A percentile compares a stretch with the other conserved stretches of the same genome.
phyloP scores from a whole-genome alignment of 768 basidiomycete genomes.

The Rhodotorula toruloides region DNA sequence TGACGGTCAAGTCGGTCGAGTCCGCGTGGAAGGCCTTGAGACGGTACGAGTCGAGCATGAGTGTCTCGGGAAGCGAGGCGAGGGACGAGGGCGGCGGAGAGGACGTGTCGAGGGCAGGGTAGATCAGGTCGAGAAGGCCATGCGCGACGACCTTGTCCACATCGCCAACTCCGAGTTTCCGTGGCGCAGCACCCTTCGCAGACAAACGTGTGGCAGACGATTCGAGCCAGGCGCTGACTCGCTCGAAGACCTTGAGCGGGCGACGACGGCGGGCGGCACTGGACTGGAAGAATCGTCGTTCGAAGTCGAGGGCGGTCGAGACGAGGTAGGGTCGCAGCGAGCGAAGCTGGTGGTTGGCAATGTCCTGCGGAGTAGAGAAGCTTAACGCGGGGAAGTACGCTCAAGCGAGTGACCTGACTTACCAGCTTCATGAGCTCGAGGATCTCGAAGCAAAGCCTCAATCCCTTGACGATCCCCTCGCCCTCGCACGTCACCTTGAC shows the following conservation, averaged over 20 bases:
- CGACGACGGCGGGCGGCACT: slow-evolving; percentile 39
- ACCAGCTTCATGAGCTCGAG: slow-evolving; percentile 94
- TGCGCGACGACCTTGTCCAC: slow-evolving; percentile 41
- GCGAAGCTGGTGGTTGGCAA: slow-evolving; percentile 91
- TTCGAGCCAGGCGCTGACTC: slow-evolving; percentile 64
- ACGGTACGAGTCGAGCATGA: slow-evolving; percentile 71
- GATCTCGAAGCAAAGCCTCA: slow-evolving; percentile 80
- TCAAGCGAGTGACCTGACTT: slow-evolving; percentile 45
- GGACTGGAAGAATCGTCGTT: slow-evolving; percentile 68
- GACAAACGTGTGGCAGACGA: slow-evolving; percentile 47
- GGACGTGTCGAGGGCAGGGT: slow-evolving; percentile 37
- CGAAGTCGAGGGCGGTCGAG: slow-evolving; percentile 70
- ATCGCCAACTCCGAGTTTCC: slow-evolving; percentile 50
- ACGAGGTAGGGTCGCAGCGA: slow-evolving; percentile 85
- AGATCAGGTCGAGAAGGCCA: slow-evolving; percentile 46
- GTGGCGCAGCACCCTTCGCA: slow-evolving; percentile 18
- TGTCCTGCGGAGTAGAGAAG: slow-evolving; percentile 57
- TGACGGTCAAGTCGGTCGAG: slow-evolving; percentile 64
- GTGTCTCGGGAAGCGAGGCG: slow-evolving; percentile 66
- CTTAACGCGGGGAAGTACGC: neutral
- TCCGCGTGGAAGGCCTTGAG: slow-evolving; percentile 64
- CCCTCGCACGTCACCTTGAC: slow-evolving; percentile 52
- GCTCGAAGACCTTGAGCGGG: slow-evolving; percentile 44
- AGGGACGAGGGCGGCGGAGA: slow-evolving; percentile 5
- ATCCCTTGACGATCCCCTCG: slow-evolving; percentile 64